Evolutionary conservation across 129 eudicot species (phyloP).

Genomic region (Lactuca sativa): DNA sequence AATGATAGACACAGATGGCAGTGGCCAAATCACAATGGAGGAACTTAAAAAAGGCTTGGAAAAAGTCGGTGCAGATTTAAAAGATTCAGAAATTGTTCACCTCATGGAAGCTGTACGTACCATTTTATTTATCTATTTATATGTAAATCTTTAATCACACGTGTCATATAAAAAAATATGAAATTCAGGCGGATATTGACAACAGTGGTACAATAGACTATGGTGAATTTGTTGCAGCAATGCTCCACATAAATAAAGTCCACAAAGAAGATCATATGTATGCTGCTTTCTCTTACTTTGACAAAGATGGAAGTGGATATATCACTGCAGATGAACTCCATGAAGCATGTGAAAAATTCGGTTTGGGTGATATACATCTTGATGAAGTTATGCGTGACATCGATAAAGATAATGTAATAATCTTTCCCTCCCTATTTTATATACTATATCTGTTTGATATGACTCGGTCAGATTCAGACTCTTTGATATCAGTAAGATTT

Average conservation of each 20-base stretch:
- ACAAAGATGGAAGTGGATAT: slow-evolving; percentile 93
- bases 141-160: no score
- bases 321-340: slow-evolving; percentile 89
- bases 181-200: slow-evolving; percentile 80
- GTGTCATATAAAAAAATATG: no score
- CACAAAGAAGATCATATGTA: slow-evolving; percentile 83
- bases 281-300: slow-evolving; percentile 89
- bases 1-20: slow-evolving; percentile 81
- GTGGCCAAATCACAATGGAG: slow-evolving; percentile 86
- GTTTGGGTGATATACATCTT: slow-evolving; percentile 63
- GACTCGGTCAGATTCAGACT: no score
- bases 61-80: slow-evolving; percentile 78
- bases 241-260: slow-evolving; percentile 83
- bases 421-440: neutral
- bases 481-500: no score
- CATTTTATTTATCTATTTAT: no score
- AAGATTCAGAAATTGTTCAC: slow-evolving; percentile 61
- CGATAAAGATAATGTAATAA: slow-evolving; percentile 73
- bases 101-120: slow-evolving; percentile 83
- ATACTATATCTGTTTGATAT: no score
- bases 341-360: slow-evolving; percentile 79
- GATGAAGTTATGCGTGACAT: slow-evolving; percentile 83
- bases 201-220: slow-evolving; percentile 95
- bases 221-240: slow-evolving; percentile 86
- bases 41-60: slow-evolving; percentile 78